Conservation (phyloP, 805 yeast genomes). For the Brettanomyces nanus region DNA sequence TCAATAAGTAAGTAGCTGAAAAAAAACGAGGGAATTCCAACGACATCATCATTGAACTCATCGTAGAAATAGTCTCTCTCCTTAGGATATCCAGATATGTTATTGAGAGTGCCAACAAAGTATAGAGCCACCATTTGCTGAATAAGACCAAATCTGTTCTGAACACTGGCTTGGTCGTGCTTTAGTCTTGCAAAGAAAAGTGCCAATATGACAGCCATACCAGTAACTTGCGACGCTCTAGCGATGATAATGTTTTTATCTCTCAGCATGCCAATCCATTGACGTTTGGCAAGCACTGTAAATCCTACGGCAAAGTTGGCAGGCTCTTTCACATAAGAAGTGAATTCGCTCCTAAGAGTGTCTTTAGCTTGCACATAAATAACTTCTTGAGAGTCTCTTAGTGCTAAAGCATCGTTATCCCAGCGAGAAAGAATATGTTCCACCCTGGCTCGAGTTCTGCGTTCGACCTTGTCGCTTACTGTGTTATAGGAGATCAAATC, state of each 20-base stretch:
- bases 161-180: constrained; percentile 41
- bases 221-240: constrained; percentile 54
- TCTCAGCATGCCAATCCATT: constrained; percentile 35
- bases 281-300: constrained; percentile 29
- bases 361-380: constrained; percentile 9
- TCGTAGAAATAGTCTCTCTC: constrained; percentile 72
- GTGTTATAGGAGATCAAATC: constrained; percentile 59
- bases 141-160: constrained; percentile 63
- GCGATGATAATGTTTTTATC: constrained; percentile 55
- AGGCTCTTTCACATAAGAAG: constrained; percentile 23
- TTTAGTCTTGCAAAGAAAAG: constrained; percentile 59
- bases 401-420: constrained; percentile 12
- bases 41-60: constrained; percentile 67
- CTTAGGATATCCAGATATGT: constrained; percentile 64
- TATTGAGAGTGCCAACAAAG: constrained; percentile 73
- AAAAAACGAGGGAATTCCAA: constrained; percentile 59
- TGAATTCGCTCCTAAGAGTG: constrained; percentile 15
- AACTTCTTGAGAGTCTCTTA: not conserved
- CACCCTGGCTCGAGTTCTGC: constrained; percentile 32
- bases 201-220: constrained; percentile 57
- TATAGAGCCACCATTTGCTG: constrained; percentile 69
- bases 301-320: constrained; percentile 28
- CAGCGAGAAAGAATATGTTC: constrained; percentile 30
- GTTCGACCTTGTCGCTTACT: constrained; percentile 35
- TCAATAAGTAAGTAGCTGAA: constrained; percentile 51